phyloP scores from a whole-genome alignment of 805 yeast species.

The Scheffersomyces stipitis region DNA sequence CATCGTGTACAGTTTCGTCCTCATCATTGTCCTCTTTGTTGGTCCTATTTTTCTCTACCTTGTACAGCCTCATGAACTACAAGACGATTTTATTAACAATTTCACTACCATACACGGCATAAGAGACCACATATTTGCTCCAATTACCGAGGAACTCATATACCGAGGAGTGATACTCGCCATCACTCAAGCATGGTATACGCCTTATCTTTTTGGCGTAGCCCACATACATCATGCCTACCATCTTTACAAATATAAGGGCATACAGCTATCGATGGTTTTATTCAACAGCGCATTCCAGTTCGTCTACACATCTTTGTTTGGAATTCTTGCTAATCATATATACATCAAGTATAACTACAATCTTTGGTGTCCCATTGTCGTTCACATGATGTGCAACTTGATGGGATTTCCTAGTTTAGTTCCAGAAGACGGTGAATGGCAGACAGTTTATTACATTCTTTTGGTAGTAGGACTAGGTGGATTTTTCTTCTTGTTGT shows the following conservation, averaged over 20 bases:
- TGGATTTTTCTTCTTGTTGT: slow-evolving; percentile 27
- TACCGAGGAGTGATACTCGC: slow-evolving; percentile 52
- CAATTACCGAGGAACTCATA: slow-evolving; percentile 74
- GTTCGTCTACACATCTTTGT: slow-evolving; percentile 61
- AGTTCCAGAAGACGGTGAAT: too few relatives aligned
- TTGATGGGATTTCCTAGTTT: slow-evolving; percentile 62
- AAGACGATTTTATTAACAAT: slow-evolving; percentile 17
- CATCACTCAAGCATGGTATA: slow-evolving; percentile 14
- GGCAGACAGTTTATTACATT: slow-evolving; percentile 31
- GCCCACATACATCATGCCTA: slow-evolving; percentile 80
- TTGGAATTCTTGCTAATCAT: slow-evolving; percentile 66
- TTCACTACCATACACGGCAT: slow-evolving; percentile 39
- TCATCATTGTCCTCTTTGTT: slow-evolving; percentile 15
- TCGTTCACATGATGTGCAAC: slow-evolving; percentile 69
- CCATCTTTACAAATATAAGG: slow-evolving; percentile 36
- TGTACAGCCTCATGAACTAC: slow-evolving; percentile 1
- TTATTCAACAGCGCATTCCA: slow-evolving; percentile 49
- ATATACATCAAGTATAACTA: slow-evolving; percentile 49
- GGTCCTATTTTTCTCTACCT: slow-evolving; percentile 19
- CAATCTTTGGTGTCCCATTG: slow-evolving; percentile 55
- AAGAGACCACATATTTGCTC: slow-evolving; percentile 67
- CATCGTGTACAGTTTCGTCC: slow-evolving; percentile 8
- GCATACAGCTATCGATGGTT: slow-evolving; percentile 26
- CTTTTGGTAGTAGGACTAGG: slow-evolving; percentile 45
- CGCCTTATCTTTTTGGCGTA: slow-evolving; percentile 70